Conservation (phyloP, 805 yeast species). For the Ogataea paradorogensis region DNA sequence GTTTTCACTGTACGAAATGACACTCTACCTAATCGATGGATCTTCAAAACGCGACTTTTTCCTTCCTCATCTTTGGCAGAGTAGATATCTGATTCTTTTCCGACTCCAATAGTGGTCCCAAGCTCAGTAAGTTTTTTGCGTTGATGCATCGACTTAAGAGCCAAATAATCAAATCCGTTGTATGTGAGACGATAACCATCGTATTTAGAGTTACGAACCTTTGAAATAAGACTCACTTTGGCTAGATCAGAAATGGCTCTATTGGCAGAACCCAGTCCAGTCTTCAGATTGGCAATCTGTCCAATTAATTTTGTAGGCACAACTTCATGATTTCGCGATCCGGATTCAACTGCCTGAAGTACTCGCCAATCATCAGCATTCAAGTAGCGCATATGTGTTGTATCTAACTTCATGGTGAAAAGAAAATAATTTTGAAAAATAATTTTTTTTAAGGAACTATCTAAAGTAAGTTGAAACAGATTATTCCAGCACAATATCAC, state of each 20-base stretch:
- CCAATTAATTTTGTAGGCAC: slow-evolving; percentile 88
- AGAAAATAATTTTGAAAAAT: slow-evolving; percentile 3
- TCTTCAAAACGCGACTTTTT: slow-evolving; percentile 68
- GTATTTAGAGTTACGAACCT: slow-evolving; percentile 85
- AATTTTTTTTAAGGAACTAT: slow-evolving; percentile 4
- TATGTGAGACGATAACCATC: slow-evolving; percentile 92
- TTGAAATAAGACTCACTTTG: slow-evolving; percentile 72
- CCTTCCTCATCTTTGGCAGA: slow-evolving; percentile 71
- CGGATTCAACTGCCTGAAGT: slow-evolving; percentile 83
- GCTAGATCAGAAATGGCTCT: slow-evolving; percentile 83
- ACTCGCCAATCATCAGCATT: slow-evolving; percentile 89
- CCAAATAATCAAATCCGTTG: slow-evolving; percentile 89
- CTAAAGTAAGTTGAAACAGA: neutral
- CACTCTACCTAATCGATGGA: slow-evolving; percentile 91
- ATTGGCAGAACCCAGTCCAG: slow-evolving; percentile 66
- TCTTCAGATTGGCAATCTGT: slow-evolving; percentile 72
- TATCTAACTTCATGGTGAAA: slow-evolving; percentile 78
- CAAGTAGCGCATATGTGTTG: slow-evolving; percentile 89
- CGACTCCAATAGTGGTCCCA: slow-evolving; percentile 90
- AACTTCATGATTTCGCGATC: slow-evolving; percentile 89
- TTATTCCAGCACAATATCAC: neutral
- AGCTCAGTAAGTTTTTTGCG: slow-evolving; percentile 71
- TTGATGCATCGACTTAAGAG: slow-evolving; percentile 78
- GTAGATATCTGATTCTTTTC: slow-evolving; percentile 95
- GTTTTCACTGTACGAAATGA: slow-evolving; percentile 91